Base-by-base conservation (phyloP, 495 filamentous ascomycete species). In the Amphirosellinia nigrospora region DNA sequence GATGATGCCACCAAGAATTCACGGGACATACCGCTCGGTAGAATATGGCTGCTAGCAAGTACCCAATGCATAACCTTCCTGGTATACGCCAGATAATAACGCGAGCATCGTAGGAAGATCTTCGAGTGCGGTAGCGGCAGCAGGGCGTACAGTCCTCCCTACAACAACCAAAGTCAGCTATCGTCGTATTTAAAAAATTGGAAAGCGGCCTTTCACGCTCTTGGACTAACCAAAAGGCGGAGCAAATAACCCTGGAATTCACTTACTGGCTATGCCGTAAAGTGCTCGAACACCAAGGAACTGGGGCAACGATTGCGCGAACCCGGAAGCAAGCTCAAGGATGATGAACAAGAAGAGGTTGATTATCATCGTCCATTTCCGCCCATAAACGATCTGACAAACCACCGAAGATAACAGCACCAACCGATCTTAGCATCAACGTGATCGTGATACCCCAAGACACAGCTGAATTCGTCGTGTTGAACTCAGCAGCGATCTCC, bases 361-460 rank as follows among this genome's bases (percentile, higher is more conserved):
- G 66, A 92, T 80, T 41, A 94, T 81, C 70, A 94, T 94, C 0
- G 91, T 91, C 92, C 92, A 94, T 79, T 93, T 96, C 13, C 92
- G 84, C 11, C 92, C 92, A 73, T 89, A 96, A 96, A 34, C 92
- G 86, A 82, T 95, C 92, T 0, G 90, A 83, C 2, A 90, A 88
- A 39, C 93, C 85, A 66, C 92, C 92, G 72, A 94, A 94, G 19
- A 86, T 72, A 50, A 90, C 86, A 15, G 89, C 83, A 4, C 92
- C 92, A 16, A 93, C 86, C 16, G 88, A 89, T 43, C 91, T 82
- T 64, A 93, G 85, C 91, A 94, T 93, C 19, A 94, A 83, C 65
- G 93, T 91, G 19, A 93, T 82, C 0, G 92, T 96, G 68, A 96
- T 96, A 26, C 92, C 92, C 92, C 92, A 95, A n/a, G 92, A 93